Conservation (phyloP, 768 basidiomycete genomes). For the Mrakia blollopis region DNA sequence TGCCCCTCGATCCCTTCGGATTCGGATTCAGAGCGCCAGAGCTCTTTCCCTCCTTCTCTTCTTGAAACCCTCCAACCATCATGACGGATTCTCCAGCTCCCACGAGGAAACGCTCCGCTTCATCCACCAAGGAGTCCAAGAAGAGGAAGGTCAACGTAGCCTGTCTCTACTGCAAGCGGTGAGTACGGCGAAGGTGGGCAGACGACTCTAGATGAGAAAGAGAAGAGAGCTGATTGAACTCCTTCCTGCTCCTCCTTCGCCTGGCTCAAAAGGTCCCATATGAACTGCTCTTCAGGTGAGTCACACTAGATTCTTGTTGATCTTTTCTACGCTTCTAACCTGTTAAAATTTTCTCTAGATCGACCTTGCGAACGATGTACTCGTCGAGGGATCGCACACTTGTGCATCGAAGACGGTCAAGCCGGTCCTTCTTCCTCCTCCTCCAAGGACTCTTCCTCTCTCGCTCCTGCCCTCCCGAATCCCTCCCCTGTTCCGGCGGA, state of each 20-base stretch:
- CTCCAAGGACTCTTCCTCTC: neutral
- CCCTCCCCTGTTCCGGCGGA: too few species aligned
- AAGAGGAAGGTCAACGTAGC: slow-evolving; percentile 10
- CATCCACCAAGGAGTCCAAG: neutral
- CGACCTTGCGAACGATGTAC: slow-evolving; percentile 23
- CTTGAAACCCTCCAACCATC: neutral
- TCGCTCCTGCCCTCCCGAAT: neutral
- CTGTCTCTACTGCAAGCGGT: slow-evolving; percentile 11
- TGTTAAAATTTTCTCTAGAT: neutral
- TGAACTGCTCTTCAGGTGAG: slow-evolving; percentile 16
- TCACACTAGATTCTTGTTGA: neutral
- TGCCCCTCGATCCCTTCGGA: too few species aligned
- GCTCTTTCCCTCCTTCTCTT: too few species aligned
- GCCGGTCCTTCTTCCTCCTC: neutral
- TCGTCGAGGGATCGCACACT: slow-evolving; percentile 7
- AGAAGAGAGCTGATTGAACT: neutral
- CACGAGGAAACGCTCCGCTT: neutral
- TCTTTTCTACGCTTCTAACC: neutral
- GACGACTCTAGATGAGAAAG: too few species aligned
- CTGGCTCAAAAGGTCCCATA: neutral
- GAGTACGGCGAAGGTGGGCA: neutral
- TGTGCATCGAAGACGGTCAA: slow-evolving; percentile 4
- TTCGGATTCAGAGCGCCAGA: too few species aligned
- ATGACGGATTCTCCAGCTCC: neutral
- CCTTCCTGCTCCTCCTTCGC: neutral